phyloP scores from a whole-genome alignment of 2,329 filamentous ascomycete genomes.

The Capronia coronata region DNA sequence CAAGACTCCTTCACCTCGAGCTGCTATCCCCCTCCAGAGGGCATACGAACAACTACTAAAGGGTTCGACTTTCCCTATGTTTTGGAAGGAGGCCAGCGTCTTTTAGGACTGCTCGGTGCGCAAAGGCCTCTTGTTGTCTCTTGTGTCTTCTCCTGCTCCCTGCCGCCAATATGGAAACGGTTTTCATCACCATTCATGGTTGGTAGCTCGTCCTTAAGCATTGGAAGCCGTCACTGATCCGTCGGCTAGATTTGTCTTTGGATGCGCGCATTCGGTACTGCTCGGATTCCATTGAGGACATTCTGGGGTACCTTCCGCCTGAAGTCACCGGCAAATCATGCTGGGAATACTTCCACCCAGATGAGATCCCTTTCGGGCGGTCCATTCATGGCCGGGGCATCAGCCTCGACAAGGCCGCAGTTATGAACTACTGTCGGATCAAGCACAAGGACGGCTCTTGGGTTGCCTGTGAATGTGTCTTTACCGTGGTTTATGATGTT shows the following conservation, averaged over 20 bases:
- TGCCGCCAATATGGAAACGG: slow-evolving; percentile 60
- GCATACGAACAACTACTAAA: slow-evolving; percentile 8
- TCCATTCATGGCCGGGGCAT: slow-evolving; percentile 67
- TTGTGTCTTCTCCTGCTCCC: slow-evolving; percentile 7
- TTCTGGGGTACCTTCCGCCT: slow-evolving; percentile 69
- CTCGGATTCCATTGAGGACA: slow-evolving; percentile 75
- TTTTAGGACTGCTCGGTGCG: slow-evolving; percentile 27
- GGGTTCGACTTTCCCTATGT: slow-evolving; percentile 1
- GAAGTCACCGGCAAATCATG: slow-evolving; percentile 70
- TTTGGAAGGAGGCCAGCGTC: slow-evolving; percentile 20
- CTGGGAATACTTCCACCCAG: slow-evolving; percentile 81
- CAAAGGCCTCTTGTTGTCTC: slow-evolving; percentile 15
- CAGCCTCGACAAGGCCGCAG: slow-evolving; percentile 74
- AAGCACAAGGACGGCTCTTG: slow-evolving; percentile 62
- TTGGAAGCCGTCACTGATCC: slow-evolving; percentile 19
- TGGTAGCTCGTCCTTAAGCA: slow-evolving; percentile 35
- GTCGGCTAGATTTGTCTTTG: slow-evolving; percentile 59
- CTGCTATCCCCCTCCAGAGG: neutral
- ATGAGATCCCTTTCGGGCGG: slow-evolving; percentile 69
- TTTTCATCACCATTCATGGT: slow-evolving; percentile 90
- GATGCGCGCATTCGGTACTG: slow-evolving; percentile 76
- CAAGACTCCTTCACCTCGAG: neutral
- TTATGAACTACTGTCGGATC: slow-evolving; percentile 72
- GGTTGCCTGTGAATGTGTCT: slow-evolving; percentile 80
- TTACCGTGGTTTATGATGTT: slow-evolving; percentile 82